Conservation (phyloP, 371 early-diverging fungal species). For the Basidiobolus meristosporus region DNA sequence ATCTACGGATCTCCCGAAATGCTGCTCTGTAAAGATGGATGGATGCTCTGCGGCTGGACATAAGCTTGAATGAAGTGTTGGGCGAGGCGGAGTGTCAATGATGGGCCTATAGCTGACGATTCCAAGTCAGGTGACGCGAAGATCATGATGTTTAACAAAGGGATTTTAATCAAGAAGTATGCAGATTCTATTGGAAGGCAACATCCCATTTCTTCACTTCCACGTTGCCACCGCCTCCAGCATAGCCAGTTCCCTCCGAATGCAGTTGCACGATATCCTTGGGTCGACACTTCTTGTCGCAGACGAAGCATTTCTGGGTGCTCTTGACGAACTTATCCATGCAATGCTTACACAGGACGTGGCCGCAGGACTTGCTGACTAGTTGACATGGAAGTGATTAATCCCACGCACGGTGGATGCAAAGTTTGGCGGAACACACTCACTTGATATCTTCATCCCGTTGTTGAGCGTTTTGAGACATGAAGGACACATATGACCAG, state of each 20-base stretch:
- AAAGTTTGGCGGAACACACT: neutral
- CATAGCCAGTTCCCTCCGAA: constrained; percentile 77
- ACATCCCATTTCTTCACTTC: constrained; percentile 48
- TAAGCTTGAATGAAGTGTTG: too few relatives aligned
- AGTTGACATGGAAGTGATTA: constrained; percentile 1
- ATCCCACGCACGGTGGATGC: too few relatives aligned
- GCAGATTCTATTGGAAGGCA: constrained; percentile 22
- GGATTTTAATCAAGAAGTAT: too few relatives aligned
- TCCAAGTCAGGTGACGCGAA: too few relatives aligned
- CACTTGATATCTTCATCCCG: constrained; percentile 46
- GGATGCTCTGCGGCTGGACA: too few relatives aligned
- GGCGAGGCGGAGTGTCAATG: too few relatives aligned
- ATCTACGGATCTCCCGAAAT: too few relatives aligned
- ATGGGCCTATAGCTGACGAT: too few relatives aligned
- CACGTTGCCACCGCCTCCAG: constrained; percentile 56
- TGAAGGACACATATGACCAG: constrained; percentile 43
- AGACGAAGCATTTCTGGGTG: constrained; percentile 58
- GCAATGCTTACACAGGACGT: constrained; percentile 69
- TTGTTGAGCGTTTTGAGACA: constrained; percentile 69
- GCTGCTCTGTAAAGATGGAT: too few relatives aligned
- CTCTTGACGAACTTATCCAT: constrained; percentile 54
- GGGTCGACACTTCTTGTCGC: constrained; percentile 43
- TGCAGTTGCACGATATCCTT: constrained; percentile 56
- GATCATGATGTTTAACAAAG: too few relatives aligned
- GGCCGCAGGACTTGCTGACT: constrained; percentile 71